These are phyloP conservation scores for Salvia sclarea DNA, from an alignment of 305 asterid species.

Conservation along the genomic window DNA sequence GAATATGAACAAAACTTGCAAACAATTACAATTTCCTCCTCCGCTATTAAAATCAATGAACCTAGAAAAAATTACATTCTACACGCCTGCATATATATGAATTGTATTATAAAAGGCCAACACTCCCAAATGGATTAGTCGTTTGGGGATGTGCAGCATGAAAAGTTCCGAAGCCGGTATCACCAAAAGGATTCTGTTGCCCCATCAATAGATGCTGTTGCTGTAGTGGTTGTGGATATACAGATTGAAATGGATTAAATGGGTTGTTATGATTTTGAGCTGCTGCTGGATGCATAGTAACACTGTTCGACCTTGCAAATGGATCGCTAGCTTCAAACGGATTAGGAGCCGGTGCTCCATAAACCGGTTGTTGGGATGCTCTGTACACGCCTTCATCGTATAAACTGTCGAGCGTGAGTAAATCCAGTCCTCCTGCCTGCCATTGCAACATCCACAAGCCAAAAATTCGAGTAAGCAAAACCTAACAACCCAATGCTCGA, in stretches of 20 bases:
- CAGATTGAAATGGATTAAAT: conserved; percentile 60
- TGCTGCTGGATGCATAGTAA: conserved; percentile 47
- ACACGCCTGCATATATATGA: conserved; percentile 24
- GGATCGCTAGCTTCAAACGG: conserved; percentile 76
- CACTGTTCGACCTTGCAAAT: conserved; percentile 52
- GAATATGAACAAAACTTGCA: conserved; percentile 31
- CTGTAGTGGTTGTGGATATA: conserved; percentile 52
- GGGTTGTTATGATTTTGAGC: conserved; percentile 57
- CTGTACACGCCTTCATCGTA: conserved; percentile 69
- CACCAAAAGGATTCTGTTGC: conserved; percentile 76
- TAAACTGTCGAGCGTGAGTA: conserved; percentile 68
- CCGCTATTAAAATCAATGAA: conserved; percentile 35
- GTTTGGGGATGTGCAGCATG: conserved; percentile 62
- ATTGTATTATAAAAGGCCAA: conserved; percentile 47
- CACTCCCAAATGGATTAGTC: conserved; percentile 74
- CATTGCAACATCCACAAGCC: conserved; percentile 9
- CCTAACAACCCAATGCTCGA: neutral
- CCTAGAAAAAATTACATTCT: conserved; percentile 33
- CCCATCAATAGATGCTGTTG: conserved; percentile 48
- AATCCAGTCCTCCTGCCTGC: conserved; percentile 83
- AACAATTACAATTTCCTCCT: conserved; percentile 18
- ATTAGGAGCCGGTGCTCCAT: conserved; percentile 72
- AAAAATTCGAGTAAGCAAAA: neutral
- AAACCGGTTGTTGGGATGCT: conserved; percentile 69
- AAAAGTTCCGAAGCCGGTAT: conserved; percentile 62